Conservation (phyloP, 75 land plant genomes). For the Ceratopteris richardii region DNA sequence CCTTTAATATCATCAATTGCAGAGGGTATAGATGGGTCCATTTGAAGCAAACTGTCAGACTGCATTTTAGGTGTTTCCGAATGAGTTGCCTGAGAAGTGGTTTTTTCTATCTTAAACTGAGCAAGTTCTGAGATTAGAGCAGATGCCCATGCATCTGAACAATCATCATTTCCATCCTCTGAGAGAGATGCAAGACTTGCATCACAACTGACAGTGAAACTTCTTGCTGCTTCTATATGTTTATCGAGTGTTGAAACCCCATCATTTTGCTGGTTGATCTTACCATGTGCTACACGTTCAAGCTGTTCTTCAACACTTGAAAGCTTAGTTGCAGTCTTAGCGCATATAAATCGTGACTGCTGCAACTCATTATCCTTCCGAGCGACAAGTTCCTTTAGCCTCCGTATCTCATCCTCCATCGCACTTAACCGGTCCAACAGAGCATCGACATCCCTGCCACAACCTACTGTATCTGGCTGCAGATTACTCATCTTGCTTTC, state of each 20-base stretch:
- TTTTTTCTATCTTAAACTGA: constrained; percentile 35
- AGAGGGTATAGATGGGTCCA: constrained; percentile 3
- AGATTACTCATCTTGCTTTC: constrained; percentile 1
- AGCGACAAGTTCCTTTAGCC: constrained; percentile 22
- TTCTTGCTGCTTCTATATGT: background rate
- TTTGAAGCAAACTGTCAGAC: background rate
- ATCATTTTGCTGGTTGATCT: too few relatives aligned
- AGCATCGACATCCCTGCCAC: constrained; percentile 25
- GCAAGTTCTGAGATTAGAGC: constrained; percentile 48
- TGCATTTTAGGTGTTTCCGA: background rate
- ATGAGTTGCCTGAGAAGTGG: constrained; percentile 1
- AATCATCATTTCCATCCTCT: constrained; percentile 16
- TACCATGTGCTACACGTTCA: background rate
- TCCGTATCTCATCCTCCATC: constrained; percentile 38
- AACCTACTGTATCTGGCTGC: background rate
- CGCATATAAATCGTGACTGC: constrained; percentile 57
- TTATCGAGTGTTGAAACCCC: background rate
- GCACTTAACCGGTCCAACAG: constrained; percentile 28
- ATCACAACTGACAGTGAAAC: constrained; percentile 6
- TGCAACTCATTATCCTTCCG: constrained; percentile 68
- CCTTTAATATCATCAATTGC: constrained; percentile 9
- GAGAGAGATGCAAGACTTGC: constrained; percentile 14
- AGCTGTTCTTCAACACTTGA: constrained; percentile 49
- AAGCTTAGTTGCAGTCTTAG: constrained; percentile 69
- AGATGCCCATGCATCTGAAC: constrained; percentile 52